These are phyloP conservation scores for Stygiomarasmius scandens DNA, from an alignment of 1,284 basidiomycete genomes.

Conservation along the genomic window DNA sequence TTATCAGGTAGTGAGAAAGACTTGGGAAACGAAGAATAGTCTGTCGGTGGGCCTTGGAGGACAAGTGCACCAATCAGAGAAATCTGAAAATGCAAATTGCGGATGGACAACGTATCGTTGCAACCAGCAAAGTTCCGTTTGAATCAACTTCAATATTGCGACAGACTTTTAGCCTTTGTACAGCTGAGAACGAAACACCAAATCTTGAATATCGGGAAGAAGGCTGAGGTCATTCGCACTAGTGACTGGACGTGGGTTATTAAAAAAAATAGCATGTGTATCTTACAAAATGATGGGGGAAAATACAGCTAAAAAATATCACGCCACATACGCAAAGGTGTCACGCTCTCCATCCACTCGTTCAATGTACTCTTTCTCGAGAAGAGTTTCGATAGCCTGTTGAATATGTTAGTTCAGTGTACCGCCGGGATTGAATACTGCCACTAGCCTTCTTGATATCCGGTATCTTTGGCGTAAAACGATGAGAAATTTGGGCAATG, in stretches of 20 bases:
- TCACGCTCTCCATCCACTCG: slow-evolving; percentile 84
- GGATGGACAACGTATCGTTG: too few species aligned
- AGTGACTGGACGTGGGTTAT: neutral
- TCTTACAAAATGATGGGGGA: neutral
- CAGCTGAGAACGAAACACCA: too few species aligned
- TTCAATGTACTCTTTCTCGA: slow-evolving; percentile 98
- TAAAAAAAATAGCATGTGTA: neutral
- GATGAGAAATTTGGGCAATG: slow-evolving; percentile 86
- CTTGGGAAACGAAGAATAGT: too few species aligned
- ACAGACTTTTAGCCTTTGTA: too few species aligned
- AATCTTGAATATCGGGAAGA: too few species aligned
- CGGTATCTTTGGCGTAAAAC: slow-evolving; percentile 88
- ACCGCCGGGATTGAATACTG: slow-evolving; percentile 1
- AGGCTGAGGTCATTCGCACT: neutral
- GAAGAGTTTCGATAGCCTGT: slow-evolving; percentile 93
- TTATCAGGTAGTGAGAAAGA: too few species aligned
- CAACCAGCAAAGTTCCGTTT: too few species aligned
- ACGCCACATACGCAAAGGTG: slow-evolving; percentile 78
- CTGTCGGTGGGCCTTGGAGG: too few species aligned
- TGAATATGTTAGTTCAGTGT: neutral
- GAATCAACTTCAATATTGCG: too few species aligned
- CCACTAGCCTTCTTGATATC: slow-evolving; percentile 84
- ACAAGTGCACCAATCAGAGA: too few species aligned
- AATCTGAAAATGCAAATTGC: too few species aligned
- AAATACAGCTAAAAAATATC: slow-evolving; percentile 21